Evolutionary conservation across 2,329 filamentous ascomycete species (phyloP).

Genomic region (Aspergillus fumigatiaffinis): DNA sequence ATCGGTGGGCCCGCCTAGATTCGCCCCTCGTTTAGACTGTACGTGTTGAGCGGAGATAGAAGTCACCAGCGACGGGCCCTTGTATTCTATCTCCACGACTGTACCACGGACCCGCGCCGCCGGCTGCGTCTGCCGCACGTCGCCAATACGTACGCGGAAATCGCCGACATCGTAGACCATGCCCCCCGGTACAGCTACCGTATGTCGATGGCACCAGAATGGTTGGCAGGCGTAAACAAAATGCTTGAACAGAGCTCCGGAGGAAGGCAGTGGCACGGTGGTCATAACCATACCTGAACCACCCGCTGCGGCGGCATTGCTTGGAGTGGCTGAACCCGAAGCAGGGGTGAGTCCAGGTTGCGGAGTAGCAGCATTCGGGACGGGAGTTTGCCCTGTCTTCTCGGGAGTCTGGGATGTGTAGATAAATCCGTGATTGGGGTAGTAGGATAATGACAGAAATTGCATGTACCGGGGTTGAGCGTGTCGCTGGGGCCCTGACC

Average conservation of each 20-base stretch:
- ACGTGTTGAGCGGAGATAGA: constrained; percentile 14
- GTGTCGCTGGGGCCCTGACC: constrained; percentile 28
- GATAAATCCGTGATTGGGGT: constrained; percentile 38
- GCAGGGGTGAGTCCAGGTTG: not conserved
- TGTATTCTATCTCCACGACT: constrained; percentile 44
- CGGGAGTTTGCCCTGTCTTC: constrained; percentile 6
- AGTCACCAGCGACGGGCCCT: constrained; percentile 33
- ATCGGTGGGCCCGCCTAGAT: not conserved
- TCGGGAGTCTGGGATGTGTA: constrained; percentile 33
- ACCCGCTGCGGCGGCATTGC: constrained; percentile 1
- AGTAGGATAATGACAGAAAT: constrained; percentile 40
- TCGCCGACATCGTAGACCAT: constrained; percentile 40
- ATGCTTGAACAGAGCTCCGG: constrained; percentile 36
- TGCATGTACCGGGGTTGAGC: constrained; percentile 38
- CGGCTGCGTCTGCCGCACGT: constrained; percentile 40
- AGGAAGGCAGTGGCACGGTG: constrained; percentile 33
- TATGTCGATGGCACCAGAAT: constrained; percentile 41
- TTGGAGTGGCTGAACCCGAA: not conserved
- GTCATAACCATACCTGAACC: constrained; percentile 35
- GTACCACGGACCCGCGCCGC: constrained; percentile 36
- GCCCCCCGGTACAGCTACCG: constrained; percentile 33
- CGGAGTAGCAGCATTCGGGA: constrained; percentile 1
- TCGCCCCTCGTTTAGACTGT: constrained; percentile 1
- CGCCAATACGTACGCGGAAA: constrained; percentile 41
- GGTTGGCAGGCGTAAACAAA: constrained; percentile 40